Evolutionary conservation across 257 asterid genomes (phyloP).

Genomic region (Ocimum tenuiflorum): DNA sequence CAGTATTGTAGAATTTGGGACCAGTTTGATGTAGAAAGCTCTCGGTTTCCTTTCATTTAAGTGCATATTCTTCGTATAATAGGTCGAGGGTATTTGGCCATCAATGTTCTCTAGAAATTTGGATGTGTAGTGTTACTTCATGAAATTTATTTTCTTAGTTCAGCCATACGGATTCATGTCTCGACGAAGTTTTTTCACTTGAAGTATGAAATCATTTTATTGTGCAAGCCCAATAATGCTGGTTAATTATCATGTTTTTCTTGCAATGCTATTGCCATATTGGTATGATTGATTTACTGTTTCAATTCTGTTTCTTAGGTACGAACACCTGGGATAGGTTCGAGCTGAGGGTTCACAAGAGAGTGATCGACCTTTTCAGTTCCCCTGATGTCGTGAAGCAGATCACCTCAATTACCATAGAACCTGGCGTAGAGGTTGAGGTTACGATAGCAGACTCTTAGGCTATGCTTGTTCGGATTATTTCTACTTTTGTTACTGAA

Average conservation of each 20-base stretch:
- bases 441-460: slow-evolving; percentile 55
- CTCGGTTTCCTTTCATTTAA: neutral
- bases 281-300: neutral
- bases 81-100: neutral
- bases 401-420: slow-evolving; percentile 58
- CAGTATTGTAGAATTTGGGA: neutral
- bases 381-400: slow-evolving; percentile 68
- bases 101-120: neutral
- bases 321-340: slow-evolving; percentile 52
- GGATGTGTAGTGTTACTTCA: too few species aligned
- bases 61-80: neutral
- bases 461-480: neutral
- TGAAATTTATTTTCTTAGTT: too few species aligned
- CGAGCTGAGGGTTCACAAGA: slow-evolving; percentile 56
- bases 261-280: neutral
- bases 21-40: neutral
- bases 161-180: too few species aligned
- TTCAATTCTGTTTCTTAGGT: slow-evolving; percentile 24
- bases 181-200: too few species aligned
- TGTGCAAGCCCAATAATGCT: neutral
- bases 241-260: neutral
- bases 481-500: slow-evolving; percentile 11
- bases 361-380: slow-evolving; percentile 61
- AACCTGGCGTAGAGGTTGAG: slow-evolving; percentile 63
- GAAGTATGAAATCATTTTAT: neutral